Evolutionary conservation across 2,329 filamentous ascomycete genomes (phyloP).

Genomic region (Sporothrix brasiliensis): DNA sequence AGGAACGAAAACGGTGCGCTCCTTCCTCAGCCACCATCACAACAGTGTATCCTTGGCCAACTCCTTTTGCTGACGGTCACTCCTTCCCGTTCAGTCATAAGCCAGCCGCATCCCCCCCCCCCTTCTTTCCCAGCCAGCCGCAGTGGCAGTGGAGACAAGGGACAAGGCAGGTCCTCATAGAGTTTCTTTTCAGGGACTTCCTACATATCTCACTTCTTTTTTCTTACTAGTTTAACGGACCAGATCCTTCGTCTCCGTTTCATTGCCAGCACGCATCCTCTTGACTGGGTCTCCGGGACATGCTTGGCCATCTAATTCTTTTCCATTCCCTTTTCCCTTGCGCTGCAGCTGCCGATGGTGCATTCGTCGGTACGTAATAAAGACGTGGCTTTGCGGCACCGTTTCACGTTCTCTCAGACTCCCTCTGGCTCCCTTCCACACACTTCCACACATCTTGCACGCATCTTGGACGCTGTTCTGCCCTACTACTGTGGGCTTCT

Average conservation of each 20-base stretch:
- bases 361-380: background rate
- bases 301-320: background rate
- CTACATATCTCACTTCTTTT: background rate
- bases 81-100: constrained; percentile 5
- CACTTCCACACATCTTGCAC: background rate
- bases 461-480: background rate
- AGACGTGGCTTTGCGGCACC: constrained; percentile 25
- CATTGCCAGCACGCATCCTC: constrained; percentile 23
- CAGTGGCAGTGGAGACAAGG: constrained; percentile 1
- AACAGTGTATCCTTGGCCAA: background rate
- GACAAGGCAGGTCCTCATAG: constrained; percentile 5
- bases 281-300: constrained; percentile 3
- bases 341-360: constrained; percentile 19
- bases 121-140: constrained; percentile 17
- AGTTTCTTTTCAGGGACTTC: constrained; percentile 13
- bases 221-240: background rate
- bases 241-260: constrained; percentile 12
- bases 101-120: background rate
- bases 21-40: constrained; percentile 21
- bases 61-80: constrained; percentile 21
- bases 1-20: constrained; percentile 11
- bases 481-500: constrained; percentile 12
- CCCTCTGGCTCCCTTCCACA: background rate
- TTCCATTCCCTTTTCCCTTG: background rate
- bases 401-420: background rate